Evolutionary conservation across 73 alveolate genomes (phyloP).

Genomic region (Symbiodinium pilosum): DNA sequence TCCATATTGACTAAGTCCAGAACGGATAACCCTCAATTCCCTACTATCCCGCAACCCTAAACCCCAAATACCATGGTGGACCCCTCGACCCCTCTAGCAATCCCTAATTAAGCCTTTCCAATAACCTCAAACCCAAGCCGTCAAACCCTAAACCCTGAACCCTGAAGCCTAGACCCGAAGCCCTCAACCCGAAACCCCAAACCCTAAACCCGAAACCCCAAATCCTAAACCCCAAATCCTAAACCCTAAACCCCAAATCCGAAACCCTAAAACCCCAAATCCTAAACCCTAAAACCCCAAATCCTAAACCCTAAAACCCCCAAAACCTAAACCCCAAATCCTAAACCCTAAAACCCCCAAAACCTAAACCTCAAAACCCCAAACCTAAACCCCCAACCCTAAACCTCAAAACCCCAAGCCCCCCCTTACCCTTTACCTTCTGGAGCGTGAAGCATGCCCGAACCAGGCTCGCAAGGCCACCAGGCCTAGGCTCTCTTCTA

Average conservation of each 20-base stretch:
- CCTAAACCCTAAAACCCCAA: not conserved
- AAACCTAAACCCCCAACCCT: not conserved
- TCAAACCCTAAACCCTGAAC: no score
- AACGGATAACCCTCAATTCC: no score
- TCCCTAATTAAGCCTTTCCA: no score
- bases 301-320: not conserved
- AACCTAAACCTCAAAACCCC: not conserved
- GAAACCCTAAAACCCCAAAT: not conserved
- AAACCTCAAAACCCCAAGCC: not conserved
- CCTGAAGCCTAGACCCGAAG: no score
- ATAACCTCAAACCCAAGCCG: no score
- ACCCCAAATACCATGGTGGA: no score
- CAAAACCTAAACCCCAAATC: no score
- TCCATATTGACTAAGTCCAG: no score
- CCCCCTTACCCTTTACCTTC: slow-evolving; percentile 18
- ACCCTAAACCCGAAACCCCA: not conserved
- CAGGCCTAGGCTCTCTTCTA: slow-evolving; percentile 19
- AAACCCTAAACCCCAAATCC: not conserved
- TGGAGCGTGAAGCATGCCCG: slow-evolving; percentile 64
- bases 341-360: not conserved
- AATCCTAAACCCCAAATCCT: not conserved
- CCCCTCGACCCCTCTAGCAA: no score
- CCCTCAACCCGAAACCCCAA: not conserved
- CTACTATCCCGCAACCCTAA: no score
- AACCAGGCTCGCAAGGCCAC: slow-evolving; percentile 79